phyloP scores from a whole-genome alignment of 768 basidiomycete species.

The Serendipita indica region DNA sequence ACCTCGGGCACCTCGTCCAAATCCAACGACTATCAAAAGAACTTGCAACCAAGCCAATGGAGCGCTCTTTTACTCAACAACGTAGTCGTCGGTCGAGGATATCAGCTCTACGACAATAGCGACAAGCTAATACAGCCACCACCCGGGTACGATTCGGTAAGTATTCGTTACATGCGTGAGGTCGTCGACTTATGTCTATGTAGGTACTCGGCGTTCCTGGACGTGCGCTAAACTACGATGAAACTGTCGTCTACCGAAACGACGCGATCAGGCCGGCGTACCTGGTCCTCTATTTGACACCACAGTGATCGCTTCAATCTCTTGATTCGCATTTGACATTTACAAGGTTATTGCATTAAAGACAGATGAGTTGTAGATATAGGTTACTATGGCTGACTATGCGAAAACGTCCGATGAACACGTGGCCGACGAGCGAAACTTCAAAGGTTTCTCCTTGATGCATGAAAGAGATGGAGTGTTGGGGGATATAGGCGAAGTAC shows the following conservation, averaged over 20 bases:
- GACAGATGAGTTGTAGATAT: not conserved
- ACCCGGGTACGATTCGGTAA: conserved; percentile 44
- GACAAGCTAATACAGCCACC: conserved; percentile 37
- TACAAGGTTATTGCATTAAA: not conserved
- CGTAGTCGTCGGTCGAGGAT: conserved; percentile 48
- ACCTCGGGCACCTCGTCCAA: conserved; percentile 53
- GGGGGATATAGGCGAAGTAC: no score
- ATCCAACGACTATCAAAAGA: conserved; percentile 48
- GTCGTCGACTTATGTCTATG: not conserved
- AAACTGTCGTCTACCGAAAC: conserved; percentile 51
- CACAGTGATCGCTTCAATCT: not conserved
- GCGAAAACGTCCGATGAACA: no score
- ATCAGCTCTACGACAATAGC: conserved; percentile 35
- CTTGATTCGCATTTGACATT: not conserved
- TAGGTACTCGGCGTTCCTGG: conserved; percentile 53
- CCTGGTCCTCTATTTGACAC: conserved; percentile 39
- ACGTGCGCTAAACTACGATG: conserved; percentile 48
- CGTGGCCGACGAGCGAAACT: no score
- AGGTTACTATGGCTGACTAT: not conserved
- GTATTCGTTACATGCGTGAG: conserved; percentile 11
- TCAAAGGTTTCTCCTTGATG: no score
- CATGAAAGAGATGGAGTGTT: no score
- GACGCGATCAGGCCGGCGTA: conserved; percentile 55
- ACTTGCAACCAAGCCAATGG: conserved; percentile 28
- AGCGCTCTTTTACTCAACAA: conserved; percentile 43